Evolutionary conservation across 257 asterid genomes (phyloP).

Genomic region (Primulina eburnea): DNA sequence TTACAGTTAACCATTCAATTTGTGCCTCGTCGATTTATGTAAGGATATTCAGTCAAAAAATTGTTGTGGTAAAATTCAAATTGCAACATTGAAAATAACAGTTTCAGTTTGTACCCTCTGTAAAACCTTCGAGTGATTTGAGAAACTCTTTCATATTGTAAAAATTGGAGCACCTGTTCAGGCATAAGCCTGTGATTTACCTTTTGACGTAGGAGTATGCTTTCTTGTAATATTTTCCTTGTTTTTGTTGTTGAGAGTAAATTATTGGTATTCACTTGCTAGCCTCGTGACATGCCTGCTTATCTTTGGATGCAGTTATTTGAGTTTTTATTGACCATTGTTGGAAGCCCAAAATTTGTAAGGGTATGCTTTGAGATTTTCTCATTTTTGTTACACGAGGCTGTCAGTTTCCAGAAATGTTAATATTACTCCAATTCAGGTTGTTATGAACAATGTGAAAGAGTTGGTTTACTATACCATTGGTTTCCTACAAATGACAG

Average conservation of each 20-base stretch:
- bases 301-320: constrained; percentile 60
- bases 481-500: constrained; percentile 90
- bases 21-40: neutral
- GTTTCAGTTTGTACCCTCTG: constrained; percentile 4
- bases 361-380: constrained; percentile 52
- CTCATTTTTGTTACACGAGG: constrained; percentile 17
- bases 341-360: constrained; percentile 66
- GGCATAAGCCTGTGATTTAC: neutral
- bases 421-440: constrained; percentile 39
- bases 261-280: constrained; percentile 14
- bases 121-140: neutral
- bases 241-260: constrained; percentile 13
- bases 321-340: constrained; percentile 78
- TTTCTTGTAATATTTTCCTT: constrained; percentile 5
- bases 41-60: neutral
- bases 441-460: constrained; percentile 60
- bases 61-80: neutral
- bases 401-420: constrained; percentile 15
- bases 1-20: neutral
- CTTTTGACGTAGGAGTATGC: neutral
- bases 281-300: constrained; percentile 23
- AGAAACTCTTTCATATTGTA: neutral
- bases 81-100: neutral
- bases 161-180: neutral
- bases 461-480: constrained; percentile 83